phyloP scores from a whole-genome alignment of 305 asterid genomes.

The Plantago coronopus region DNA sequence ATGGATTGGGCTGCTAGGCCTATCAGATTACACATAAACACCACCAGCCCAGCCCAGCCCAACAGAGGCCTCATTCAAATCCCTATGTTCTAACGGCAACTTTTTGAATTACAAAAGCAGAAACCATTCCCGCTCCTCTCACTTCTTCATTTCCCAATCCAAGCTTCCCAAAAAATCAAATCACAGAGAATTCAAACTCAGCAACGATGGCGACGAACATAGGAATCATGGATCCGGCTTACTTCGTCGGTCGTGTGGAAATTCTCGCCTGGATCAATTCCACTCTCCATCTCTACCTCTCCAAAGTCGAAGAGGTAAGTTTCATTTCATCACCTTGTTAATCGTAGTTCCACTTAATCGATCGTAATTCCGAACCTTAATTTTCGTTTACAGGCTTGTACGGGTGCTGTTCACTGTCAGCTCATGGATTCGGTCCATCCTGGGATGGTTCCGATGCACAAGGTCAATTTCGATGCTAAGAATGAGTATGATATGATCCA shows the following conservation, averaged over 20 bases:
- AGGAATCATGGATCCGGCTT: conserved; percentile 92
- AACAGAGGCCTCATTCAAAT: neutral
- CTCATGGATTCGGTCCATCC: conserved; percentile 86
- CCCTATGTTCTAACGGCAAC: neutral
- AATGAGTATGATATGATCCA: conserved; percentile 90
- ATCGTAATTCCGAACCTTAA: neutral
- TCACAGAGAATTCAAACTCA: neutral
- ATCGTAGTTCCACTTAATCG: neutral
- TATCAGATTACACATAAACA: no score
- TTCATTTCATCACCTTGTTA: conserved; percentile 10
- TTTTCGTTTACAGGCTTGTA: conserved; percentile 48
- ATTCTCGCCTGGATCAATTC: conserved; percentile 87
- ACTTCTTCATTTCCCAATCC: conserved; percentile 23
- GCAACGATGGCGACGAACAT: conserved; percentile 65
- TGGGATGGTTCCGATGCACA: conserved; percentile 90
- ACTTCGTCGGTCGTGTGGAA: conserved; percentile 87
- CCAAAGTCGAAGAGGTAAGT: conserved; percentile 85
- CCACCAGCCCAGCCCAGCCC: neutral
- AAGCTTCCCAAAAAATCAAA: neutral
- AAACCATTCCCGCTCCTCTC: conserved; percentile 41
- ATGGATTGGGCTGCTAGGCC: no score
- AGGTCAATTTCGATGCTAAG: conserved; percentile 88
- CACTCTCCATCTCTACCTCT: conserved; percentile 74
- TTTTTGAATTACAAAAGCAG: conserved; percentile 27
- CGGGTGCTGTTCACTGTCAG: conserved; percentile 93